These are phyloP conservation scores for Aspergillus mulundensis DNA, from an alignment of 495 filamentous ascomycete genomes.

Conservation along the genomic window DNA sequence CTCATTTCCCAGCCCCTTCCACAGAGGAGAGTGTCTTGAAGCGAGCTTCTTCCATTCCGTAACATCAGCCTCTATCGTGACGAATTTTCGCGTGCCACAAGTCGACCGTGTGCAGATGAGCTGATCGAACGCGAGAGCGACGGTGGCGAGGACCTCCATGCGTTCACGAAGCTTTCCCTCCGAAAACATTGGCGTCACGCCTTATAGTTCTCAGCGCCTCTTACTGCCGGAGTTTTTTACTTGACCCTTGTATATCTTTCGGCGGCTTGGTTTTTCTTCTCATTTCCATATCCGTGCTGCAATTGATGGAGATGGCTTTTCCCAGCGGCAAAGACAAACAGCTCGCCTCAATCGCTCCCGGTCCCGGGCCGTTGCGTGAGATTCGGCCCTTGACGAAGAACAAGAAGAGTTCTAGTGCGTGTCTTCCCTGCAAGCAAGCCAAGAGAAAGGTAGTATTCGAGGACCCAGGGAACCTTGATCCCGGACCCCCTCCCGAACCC, in stretches of 20 bases:
- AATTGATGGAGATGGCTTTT: conserved; percentile 21
- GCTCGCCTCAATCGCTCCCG: conserved; percentile 32
- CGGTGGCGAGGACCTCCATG: conserved; percentile 3
- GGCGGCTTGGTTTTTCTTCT: not conserved
- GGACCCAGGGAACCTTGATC: not conserved
- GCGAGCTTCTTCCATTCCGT: not conserved
- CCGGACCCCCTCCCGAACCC: not conserved
- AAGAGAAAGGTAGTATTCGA: conserved; percentile 37
- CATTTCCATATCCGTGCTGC: not conserved
- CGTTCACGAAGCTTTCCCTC: not conserved
- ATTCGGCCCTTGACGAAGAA: conserved; percentile 22
- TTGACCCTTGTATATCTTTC: not conserved
- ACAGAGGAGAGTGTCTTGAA: not conserved
- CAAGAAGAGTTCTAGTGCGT: conserved; percentile 43
- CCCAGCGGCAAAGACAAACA: conserved; percentile 22
- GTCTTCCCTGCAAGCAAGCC: conserved; percentile 37
- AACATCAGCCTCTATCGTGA: not conserved
- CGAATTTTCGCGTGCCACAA: not conserved
- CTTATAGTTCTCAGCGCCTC: not conserved
- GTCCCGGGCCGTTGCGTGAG: conserved; percentile 23
- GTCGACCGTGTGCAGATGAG: not conserved
- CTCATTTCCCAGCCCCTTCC: not conserved
- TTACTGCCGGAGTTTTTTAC: not conserved
- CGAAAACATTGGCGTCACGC: not conserved
- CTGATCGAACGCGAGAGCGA: not conserved